Evolutionary conservation across 495 filamentous ascomycete genomes (phyloP), one percentile per base, ranked within the genome.

Genomic region (Neurospora cerealis): DNA sequence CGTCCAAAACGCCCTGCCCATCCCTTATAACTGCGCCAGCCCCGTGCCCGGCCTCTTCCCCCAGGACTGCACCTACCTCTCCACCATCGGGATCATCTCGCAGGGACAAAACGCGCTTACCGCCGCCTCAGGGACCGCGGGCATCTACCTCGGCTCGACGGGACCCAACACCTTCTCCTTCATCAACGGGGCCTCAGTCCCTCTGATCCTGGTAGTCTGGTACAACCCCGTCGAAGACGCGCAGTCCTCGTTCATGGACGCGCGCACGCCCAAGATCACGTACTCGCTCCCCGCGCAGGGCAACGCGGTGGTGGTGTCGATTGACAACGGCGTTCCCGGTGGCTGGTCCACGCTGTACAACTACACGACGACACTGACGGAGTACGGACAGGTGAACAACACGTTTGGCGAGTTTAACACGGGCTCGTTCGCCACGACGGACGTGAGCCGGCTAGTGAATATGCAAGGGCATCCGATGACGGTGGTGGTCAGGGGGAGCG

Each of bases 351-450:
- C 79, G 13, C 73, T 80, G 0, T 81, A 82, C 74, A 54, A 77
- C 48, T 76, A 76, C 72, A 74, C 75, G 28, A 78, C 77, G 38
- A 60, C 75, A 10, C 75, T 81, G 46, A 76, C 76, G 13, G 37
- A 44, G 48, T 80, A 79, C 66, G 83, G 82, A 3, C 80, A 80
- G 72, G 72, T 84, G 60, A 41, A 74, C 70, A 82, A 85, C 72
- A 83, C 81, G n/a, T 81, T 82, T 75, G 77, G 78, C 40, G 83
- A 85, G 75, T 79, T 80, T 75, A 83, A 72, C 72, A 79, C 75
- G 0, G 78, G 77, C 15, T 17, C 11, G 0, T 78, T 48, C 6
- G 82, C 80, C 48, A 79, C 77, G n/a, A 75, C 80, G 36, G 82
- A 85, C 72, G 76, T 85, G 38, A 80, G 79, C 15, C 72, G 81